phyloP scores from a whole-genome alignment of 805 yeast species.

The Pichia exigua region DNA sequence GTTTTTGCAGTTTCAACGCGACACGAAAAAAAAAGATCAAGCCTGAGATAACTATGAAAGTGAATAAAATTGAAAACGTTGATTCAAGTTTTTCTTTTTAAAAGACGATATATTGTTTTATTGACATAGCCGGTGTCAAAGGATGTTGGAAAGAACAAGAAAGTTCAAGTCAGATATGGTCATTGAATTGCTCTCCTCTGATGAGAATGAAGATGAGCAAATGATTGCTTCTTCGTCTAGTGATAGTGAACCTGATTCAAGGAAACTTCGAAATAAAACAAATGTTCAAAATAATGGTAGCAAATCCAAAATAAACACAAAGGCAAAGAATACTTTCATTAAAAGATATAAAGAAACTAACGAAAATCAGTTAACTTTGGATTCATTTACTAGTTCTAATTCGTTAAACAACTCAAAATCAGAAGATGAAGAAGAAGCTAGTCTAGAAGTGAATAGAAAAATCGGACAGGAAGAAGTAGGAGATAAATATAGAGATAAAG shows the following conservation, averaged over 20 bases:
- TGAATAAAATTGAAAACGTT: no score
- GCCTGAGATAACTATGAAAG: neutral
- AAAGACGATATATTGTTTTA: no score
- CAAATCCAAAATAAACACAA: neutral
- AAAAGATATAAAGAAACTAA: neutral
- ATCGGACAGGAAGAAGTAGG: neutral
- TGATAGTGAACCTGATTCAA: neutral
- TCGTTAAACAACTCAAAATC: neutral
- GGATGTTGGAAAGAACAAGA: neutral
- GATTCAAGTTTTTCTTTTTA: neutral
- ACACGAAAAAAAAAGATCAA: neutral
- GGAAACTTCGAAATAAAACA: neutral
- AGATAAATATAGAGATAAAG: no score
- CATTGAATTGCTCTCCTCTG: slow-evolving; percentile 6
- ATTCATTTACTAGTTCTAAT: neutral
- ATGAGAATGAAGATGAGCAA: neutral
- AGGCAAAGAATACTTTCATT: neutral
- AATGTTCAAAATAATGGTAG: neutral
- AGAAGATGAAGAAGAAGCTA: no score
- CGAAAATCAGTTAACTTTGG: neutral
- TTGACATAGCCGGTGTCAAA: neutral
- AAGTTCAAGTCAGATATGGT: neutral
- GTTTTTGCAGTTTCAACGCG: neutral
- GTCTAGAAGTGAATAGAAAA: neutral
- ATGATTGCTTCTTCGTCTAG: neutral